Evolutionary conservation across 2,329 filamentous ascomycete genomes (phyloP).

Genomic region (Phialophora chinensis): DNA sequence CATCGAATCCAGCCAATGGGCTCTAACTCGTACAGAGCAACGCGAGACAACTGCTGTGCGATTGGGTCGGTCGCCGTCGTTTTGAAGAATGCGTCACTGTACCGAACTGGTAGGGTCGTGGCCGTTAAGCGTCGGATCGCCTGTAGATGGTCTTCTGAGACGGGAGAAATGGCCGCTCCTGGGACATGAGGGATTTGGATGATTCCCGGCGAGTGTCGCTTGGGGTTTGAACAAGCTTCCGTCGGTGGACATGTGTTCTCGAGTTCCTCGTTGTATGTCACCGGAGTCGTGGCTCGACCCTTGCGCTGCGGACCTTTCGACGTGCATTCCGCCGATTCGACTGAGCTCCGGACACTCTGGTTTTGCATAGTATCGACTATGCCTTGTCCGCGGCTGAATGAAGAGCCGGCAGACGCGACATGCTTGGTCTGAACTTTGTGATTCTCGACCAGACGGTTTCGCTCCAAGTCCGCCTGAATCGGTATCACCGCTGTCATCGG

Average conservation of each 20-base stretch:
- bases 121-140: conserved; percentile 64
- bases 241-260: background rate
- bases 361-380: background rate
- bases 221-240: background rate
- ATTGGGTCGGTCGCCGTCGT: conserved; percentile 63
- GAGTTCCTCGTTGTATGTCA: background rate
- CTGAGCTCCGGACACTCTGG: background rate
- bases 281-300: background rate
- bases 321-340: background rate
- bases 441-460: background rate
- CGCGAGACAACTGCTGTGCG: conserved; percentile 61
- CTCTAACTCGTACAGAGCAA: conserved; percentile 61
- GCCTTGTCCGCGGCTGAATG: background rate
- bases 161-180: conserved; percentile 60
- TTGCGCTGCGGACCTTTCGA: background rate
- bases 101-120: conserved; percentile 66
- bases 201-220: background rate
- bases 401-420: background rate
- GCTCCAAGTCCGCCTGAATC: background rate
- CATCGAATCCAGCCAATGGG: conserved; percentile 56
- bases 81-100: conserved; percentile 66
- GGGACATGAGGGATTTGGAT: conserved; percentile 45
- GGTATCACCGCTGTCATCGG: conserved; percentile 19
- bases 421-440: background rate
- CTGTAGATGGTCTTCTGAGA: conserved; percentile 60